phyloP scores from a whole-genome alignment of 164 flowering plant species.

The Dillenia turbinata region DNA sequence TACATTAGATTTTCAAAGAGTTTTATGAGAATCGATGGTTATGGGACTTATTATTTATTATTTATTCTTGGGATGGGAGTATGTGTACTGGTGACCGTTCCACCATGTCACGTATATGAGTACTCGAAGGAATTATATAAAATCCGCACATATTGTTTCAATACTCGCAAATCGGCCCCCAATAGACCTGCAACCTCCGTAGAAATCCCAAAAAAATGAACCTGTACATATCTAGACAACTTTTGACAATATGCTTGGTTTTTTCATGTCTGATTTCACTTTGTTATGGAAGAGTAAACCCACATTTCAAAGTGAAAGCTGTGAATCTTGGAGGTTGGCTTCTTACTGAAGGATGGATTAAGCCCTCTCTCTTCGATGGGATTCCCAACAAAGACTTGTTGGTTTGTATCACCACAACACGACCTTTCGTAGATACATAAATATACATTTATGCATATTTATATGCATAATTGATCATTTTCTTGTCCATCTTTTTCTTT shows the following conservation, averaged over 20 bases:
- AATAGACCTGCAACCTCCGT: background rate
- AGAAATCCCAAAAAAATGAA: background rate
- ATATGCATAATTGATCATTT: background rate
- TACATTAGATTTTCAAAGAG: too few species aligned
- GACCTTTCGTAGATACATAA: background rate
- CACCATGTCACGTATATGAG: too few species aligned
- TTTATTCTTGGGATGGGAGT: too few species aligned
- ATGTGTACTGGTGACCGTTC: too few species aligned
- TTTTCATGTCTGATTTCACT: background rate
- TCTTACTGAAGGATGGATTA: conserved; percentile 28
- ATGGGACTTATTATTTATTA: too few species aligned
- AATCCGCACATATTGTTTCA: too few species aligned
- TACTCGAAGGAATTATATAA: too few species aligned
- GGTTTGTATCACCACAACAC: conserved; percentile 4
- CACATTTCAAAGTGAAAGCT: conserved; percentile 10
- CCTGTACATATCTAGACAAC: background rate
- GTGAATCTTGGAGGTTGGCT: conserved; percentile 29
- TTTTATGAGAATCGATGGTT: too few species aligned
- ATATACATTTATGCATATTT: background rate
- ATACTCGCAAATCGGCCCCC: background rate
- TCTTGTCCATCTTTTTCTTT: too few species aligned
- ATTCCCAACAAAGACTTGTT: conserved; percentile 18
- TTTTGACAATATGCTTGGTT: background rate
- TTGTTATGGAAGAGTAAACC: background rate
- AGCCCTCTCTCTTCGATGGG: conserved; percentile 21